Conservation (phyloP, 768 basidiomycete genomes). For the Termitomyces sp. region DNA sequence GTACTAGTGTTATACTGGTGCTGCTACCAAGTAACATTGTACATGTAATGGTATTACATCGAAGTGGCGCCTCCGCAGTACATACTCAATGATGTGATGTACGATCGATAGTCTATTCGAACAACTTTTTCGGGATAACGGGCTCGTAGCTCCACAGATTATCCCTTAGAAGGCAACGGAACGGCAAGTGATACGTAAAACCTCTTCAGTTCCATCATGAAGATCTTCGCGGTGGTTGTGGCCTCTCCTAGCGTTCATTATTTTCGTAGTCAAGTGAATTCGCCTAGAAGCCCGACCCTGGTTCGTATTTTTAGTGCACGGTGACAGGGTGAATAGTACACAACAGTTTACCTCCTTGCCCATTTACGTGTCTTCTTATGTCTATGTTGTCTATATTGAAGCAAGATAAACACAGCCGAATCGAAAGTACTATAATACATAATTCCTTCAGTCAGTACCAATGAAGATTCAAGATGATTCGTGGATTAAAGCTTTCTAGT, state of each 20-base stretch:
- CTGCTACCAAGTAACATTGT: too few relatives aligned
- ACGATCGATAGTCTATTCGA: too few relatives aligned
- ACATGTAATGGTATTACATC: too few relatives aligned
- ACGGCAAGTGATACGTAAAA: neutral
- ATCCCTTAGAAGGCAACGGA: neutral
- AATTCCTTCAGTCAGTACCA: neutral
- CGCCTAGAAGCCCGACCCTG: neutral
- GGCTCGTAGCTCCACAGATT: neutral
- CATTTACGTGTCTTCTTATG: neutral
- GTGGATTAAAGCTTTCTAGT: neutral
- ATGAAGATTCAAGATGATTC: neutral
- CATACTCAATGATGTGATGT: too few relatives aligned
- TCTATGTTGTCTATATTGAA: neutral
- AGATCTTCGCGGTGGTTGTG: neutral
- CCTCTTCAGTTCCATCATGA: neutral
- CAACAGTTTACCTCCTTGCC: neutral
- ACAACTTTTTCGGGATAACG: neutral
- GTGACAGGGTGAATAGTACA: neutral
- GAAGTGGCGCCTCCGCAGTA: too few relatives aligned
- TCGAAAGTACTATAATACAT: neutral
- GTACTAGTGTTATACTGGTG: too few relatives aligned
- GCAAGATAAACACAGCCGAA: neutral
- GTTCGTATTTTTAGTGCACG: too few relatives aligned
- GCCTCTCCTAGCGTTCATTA: neutral
- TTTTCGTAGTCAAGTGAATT: neutral